phyloP scores from a whole-genome alignment of 192 early-diverging fungal species.

The Neocallimastix lanati region DNA sequence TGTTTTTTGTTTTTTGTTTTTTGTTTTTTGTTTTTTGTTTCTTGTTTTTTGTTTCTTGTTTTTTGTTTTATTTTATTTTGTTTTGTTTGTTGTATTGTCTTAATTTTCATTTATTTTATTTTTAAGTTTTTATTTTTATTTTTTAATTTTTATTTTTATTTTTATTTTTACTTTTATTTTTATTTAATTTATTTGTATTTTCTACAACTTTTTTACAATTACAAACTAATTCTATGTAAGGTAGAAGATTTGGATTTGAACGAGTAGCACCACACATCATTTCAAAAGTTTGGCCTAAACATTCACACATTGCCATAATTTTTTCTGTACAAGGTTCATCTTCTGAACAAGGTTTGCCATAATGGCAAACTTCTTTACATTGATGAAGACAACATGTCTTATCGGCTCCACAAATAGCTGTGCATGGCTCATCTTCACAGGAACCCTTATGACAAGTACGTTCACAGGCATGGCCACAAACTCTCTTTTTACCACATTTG shows the following conservation, averaged over 20 bases:
- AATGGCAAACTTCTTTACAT: conserved; percentile 61
- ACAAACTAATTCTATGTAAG: neutral
- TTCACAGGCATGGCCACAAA: neutral
- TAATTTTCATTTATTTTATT: too few species aligned
- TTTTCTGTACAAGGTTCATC: conserved; percentile 41
- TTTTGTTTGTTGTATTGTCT: too few species aligned
- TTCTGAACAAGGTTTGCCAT: conserved; percentile 53
- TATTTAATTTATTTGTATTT: too few species aligned
- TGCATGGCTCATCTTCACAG: conserved; percentile 18
- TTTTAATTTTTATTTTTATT: too few species aligned
- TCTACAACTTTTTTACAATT: too few species aligned
- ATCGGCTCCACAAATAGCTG: conserved; percentile 49
- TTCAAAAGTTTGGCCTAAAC: conserved; percentile 43
- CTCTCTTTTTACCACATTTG: neutral
- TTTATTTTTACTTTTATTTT: too few species aligned
- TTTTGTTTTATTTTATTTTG: too few species aligned
- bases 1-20: too few species aligned
- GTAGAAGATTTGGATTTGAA: conserved; percentile 10
- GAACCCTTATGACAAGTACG: neutral
- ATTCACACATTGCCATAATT: conserved; percentile 48
- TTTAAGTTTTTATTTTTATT: too few species aligned
- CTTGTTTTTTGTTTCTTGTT: too few species aligned
- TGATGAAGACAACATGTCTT: conserved; percentile 67
- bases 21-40: too few species aligned
- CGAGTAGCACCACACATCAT: conserved; percentile 47